These are phyloP conservation scores for Heracleum sosnowskyi DNA, from an alignment of 129 eudicot species.

Conservation along the genomic window DNA sequence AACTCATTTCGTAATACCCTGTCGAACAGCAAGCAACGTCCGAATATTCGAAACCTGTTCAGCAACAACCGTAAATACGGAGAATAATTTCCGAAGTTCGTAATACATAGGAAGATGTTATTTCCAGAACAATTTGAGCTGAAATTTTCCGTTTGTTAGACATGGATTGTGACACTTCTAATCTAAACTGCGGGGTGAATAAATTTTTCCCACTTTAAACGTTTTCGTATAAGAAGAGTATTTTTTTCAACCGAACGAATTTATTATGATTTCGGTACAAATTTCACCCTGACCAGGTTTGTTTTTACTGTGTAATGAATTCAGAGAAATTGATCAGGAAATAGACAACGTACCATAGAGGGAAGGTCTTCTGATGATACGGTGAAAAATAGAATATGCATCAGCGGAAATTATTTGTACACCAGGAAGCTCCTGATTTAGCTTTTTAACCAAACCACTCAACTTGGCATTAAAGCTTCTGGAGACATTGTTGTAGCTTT, in stretches of 20 bases:
- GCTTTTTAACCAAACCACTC: background rate
- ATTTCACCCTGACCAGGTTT: background rate
- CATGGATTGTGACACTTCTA: background rate
- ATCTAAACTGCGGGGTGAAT: too few species aligned
- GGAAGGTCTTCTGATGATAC: background rate
- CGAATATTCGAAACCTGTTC: background rate
- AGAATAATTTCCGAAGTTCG: too few species aligned
- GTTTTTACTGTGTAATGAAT: background rate
- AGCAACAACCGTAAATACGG: too few species aligned
- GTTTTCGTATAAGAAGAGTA: background rate
- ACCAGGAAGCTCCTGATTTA: slow-evolving; percentile 3
- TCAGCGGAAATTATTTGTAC: background rate
- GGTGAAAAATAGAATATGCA: background rate
- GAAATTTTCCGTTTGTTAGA: background rate
- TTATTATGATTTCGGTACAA: background rate
- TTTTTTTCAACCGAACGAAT: background rate
- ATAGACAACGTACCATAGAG: slow-evolving; percentile 1
- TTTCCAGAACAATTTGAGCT: background rate
- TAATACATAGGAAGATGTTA: background rate
- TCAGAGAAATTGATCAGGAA: background rate
- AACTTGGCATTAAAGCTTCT: slow-evolving; percentile 5
- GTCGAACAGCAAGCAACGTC: slow-evolving; percentile 3
- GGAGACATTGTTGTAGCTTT: slow-evolving; percentile 7
- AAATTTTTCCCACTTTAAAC: too few species aligned
- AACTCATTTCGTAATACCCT: slow-evolving; percentile 13